Evolutionary conservation across 768 basidiomycete genomes (phyloP).

Genomic region (Tephrocybe sp.): DNA sequence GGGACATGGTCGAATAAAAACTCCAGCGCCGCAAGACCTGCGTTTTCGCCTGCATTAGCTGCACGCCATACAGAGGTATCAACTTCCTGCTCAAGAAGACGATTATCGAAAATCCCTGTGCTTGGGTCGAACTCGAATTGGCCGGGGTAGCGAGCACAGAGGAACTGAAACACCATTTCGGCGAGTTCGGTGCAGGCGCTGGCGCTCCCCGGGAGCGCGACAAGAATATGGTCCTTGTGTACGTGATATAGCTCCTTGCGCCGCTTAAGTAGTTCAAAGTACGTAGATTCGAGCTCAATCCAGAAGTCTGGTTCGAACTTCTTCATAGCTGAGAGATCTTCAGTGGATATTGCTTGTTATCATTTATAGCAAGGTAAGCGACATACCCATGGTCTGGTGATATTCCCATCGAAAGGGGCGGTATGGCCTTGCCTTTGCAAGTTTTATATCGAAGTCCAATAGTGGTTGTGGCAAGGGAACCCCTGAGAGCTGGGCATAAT

Average conservation of each 20-base stretch:
- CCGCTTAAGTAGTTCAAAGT: slow-evolving; percentile 40
- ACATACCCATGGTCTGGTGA: slow-evolving; percentile 52
- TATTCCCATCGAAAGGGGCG: slow-evolving; percentile 56
- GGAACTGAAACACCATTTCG: slow-evolving; percentile 54
- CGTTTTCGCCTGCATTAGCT: neutral
- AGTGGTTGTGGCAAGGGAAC: slow-evolving; percentile 41
- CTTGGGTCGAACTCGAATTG: slow-evolving; percentile 38
- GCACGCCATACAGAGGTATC: slow-evolving; percentile 2
- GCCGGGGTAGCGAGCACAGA: slow-evolving; percentile 54
- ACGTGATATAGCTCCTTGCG: slow-evolving; percentile 34
- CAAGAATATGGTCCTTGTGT: slow-evolving; percentile 39
- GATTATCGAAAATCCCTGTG: slow-evolving; percentile 39
- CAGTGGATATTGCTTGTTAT: neutral
- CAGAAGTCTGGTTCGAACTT: slow-evolving; percentile 52
- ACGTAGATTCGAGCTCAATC: slow-evolving; percentile 56
- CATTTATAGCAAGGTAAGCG: neutral
- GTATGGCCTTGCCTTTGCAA: slow-evolving; percentile 46
- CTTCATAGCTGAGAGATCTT: slow-evolving; percentile 33
- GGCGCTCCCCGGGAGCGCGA: slow-evolving; percentile 47
- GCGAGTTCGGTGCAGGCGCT: slow-evolving; percentile 48
- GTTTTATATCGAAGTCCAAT: slow-evolving; percentile 38
- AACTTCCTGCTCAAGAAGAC: slow-evolving; percentile 29
- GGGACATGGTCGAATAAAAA: slow-evolving; percentile 52
- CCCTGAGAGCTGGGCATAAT: slow-evolving; percentile 43
- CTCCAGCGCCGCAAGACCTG: slow-evolving; percentile 15